Conservation (phyloP, 495 filamentous ascomycete genomes). For the Penicillium desertorum region DNA sequence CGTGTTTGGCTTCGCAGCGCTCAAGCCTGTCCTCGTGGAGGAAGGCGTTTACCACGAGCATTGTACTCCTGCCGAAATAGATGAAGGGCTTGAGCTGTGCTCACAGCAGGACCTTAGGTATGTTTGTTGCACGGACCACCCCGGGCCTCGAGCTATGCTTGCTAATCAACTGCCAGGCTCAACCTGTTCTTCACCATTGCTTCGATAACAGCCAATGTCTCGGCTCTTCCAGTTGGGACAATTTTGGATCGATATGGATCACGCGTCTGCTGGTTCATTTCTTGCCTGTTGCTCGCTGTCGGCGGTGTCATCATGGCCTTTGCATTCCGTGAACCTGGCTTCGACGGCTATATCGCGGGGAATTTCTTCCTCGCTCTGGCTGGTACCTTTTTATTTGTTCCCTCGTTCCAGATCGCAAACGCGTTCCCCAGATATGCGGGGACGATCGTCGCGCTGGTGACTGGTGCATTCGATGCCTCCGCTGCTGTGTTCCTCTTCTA, state of each 20-base stretch:
- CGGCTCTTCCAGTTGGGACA: constrained; percentile 73
- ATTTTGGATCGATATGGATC: constrained; percentile 67
- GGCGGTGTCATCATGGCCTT: constrained; percentile 60
- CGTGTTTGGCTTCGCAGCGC: constrained; percentile 72
- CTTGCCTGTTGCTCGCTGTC: constrained; percentile 53
- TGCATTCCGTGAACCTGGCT: constrained; percentile 50
- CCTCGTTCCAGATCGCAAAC: constrained; percentile 69
- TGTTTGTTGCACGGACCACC: neutral
- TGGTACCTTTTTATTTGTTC: constrained; percentile 69
- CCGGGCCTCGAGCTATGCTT: neutral
- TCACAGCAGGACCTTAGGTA: constrained; percentile 65
- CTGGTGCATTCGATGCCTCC: constrained; percentile 70
- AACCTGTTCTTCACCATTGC: constrained; percentile 80
- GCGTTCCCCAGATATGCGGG: constrained; percentile 67
- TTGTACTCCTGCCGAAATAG: constrained; percentile 50
- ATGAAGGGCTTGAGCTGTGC: constrained; percentile 53
- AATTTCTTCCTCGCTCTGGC: constrained; percentile 66
- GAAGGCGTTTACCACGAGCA: constrained; percentile 64
- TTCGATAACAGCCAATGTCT: constrained; percentile 82
- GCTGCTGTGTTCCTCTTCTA: constrained; percentile 69
- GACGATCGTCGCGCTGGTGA: constrained; percentile 65
- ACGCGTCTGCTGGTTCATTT: constrained; percentile 57
- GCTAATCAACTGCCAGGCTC: constrained; percentile 38
- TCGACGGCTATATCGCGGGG: constrained; percentile 63
- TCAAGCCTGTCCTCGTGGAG: constrained; percentile 66